Conservation (phyloP, 495 filamentous ascomycete genomes). For the Penicillium robsamsonii region DNA sequence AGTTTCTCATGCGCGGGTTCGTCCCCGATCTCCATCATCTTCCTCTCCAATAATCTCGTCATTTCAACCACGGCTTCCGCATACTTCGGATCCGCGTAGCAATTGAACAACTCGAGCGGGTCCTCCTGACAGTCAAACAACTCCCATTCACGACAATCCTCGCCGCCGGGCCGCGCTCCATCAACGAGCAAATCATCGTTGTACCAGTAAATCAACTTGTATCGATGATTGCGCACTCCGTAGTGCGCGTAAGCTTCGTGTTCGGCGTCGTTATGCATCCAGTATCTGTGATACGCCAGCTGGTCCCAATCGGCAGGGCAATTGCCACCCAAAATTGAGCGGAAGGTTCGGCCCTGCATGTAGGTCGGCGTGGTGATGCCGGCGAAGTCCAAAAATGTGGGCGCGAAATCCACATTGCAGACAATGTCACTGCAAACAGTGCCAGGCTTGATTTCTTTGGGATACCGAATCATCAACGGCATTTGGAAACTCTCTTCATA, state of each 20-base stretch:
- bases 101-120: constrained; percentile 46
- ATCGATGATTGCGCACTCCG: constrained; percentile 40
- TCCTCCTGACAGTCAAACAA: constrained; percentile 45
- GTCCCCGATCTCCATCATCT: constrained; percentile 46
- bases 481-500: constrained; percentile 50
- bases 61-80: constrained; percentile 32
- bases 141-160: constrained; percentile 41
- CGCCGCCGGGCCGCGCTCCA: constrained; percentile 33
- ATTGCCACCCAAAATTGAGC: constrained; percentile 23
- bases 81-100: constrained; percentile 34
- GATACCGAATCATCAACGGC: constrained; percentile 44
- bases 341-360: constrained; percentile 44
- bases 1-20: constrained; percentile 29
- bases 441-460: constrained; percentile 30
- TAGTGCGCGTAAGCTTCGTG: constrained; percentile 45
- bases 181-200: constrained; percentile 39
- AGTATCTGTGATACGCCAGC: constrained; percentile 46
- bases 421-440: constrained; percentile 40
- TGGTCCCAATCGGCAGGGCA: constrained; percentile 41
- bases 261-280: constrained; percentile 45
- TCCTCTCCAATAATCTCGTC: constrained; percentile 36
- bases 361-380: constrained; percentile 33
- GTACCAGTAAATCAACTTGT: constrained; percentile 51
- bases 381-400: constrained; percentile 41
- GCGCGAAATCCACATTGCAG: constrained; percentile 47